Conservation (phyloP, 257 asterid genomes). For the Haberlea rhodopensis region DNA sequence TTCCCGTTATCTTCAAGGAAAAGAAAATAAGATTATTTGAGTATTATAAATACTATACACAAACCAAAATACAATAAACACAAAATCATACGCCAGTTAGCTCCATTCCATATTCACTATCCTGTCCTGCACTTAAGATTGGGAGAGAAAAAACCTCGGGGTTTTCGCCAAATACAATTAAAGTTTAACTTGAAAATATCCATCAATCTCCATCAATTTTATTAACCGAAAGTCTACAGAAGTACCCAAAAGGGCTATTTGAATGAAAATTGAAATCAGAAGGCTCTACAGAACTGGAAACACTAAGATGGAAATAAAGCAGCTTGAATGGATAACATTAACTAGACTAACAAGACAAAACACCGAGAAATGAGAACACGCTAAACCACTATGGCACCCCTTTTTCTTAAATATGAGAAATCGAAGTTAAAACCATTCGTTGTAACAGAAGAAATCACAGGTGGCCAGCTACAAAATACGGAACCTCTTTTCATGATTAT, state of each 20-base stretch:
- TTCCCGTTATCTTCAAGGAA: not conserved
- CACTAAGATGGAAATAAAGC: not conserved
- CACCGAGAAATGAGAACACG: not conserved
- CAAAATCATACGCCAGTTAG: not conserved
- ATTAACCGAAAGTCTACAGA: not conserved
- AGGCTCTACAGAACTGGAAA: not conserved
- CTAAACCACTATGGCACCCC: not conserved
- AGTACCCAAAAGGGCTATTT: not conserved
- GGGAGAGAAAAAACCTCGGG: not conserved
- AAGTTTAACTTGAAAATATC: not conserved
- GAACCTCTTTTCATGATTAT: not conserved
- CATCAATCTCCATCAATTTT: conserved; percentile 6
- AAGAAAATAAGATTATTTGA: conserved; percentile 3
- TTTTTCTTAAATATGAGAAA: not conserved
- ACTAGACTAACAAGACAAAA: not conserved
- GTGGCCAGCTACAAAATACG: not conserved
- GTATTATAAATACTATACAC: not conserved
- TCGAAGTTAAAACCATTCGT: not conserved
- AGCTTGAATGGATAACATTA: not conserved
- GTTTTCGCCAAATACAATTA: not conserved
- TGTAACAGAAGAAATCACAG: not conserved
- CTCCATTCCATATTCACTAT: not conserved
- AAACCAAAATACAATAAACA: not conserved
- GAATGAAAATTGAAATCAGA: too few species aligned
- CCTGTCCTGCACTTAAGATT: not conserved